Evolutionary conservation across 768 basidiomycete genomes (phyloP).

Genomic region (Lentinula boryana): DNA sequence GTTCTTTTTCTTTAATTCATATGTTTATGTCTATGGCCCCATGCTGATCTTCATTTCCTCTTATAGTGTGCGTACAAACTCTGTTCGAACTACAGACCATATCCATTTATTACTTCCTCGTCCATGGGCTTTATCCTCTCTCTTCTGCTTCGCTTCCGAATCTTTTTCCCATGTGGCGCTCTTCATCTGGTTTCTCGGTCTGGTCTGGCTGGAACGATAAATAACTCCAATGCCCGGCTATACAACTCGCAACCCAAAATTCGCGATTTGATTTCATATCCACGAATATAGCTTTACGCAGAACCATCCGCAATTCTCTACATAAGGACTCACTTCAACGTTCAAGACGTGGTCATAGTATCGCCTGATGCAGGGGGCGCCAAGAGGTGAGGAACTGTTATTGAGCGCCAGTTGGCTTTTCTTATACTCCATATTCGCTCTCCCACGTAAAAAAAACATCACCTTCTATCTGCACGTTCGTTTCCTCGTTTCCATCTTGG

Average conservation of each 20-base stretch:
- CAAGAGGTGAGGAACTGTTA: constrained; percentile 58
- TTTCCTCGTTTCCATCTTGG: neutral
- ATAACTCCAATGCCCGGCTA: too few relatives aligned
- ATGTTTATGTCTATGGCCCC: neutral
- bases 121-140: too few relatives aligned
- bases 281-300: constrained; percentile 67
- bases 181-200: too few relatives aligned
- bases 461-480: too few relatives aligned
- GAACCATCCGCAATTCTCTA: constrained; percentile 94
- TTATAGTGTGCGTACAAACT: neutral
- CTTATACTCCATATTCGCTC: too few relatives aligned
- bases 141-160: too few relatives aligned
- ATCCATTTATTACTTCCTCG: neutral
- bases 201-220: too few relatives aligned
- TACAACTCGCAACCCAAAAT: too few relatives aligned
- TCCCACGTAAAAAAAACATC: too few relatives aligned
- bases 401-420: neutral
- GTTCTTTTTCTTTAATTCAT: neutral
- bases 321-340: constrained; percentile 86
- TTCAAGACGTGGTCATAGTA: constrained; percentile 87
- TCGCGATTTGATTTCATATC: too few relatives aligned
- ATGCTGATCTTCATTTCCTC: neutral
- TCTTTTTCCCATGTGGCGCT: too few relatives aligned
- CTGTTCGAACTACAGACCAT: neutral
- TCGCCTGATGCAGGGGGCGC: constrained; percentile 98